phyloP scores from a whole-genome alignment of 805 yeast genomes.

The Wickerhamiella slavikovae region DNA sequence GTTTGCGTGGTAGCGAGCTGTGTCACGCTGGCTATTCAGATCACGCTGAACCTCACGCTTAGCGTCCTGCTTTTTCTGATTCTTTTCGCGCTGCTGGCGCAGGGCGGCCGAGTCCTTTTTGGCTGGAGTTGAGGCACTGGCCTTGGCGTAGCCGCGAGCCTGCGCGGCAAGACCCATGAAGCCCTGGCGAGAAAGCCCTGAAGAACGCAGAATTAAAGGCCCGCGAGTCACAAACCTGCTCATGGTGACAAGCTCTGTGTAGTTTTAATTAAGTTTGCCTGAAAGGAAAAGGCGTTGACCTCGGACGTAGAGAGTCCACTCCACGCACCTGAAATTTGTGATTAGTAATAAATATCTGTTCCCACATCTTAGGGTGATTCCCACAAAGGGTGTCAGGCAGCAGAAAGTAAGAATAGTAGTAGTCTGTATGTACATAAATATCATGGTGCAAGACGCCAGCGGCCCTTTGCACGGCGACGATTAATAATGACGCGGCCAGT shows the following conservation, averaged over 20 bases:
- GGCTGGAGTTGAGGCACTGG: too few species aligned
- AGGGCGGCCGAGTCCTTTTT: conserved; percentile 16
- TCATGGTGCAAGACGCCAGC: conserved; percentile 84
- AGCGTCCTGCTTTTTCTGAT: conserved; percentile 14
- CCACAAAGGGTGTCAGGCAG: background rate
- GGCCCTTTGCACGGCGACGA: conserved; percentile 68
- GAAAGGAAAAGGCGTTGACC: too few species aligned
- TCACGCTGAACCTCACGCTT: conserved; percentile 12
- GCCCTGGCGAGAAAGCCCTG: too few species aligned
- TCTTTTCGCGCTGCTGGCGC: conserved; percentile 17
- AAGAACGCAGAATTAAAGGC: too few species aligned
- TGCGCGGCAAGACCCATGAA: too few species aligned
- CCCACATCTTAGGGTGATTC: background rate
- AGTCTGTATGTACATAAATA: conserved; percentile 25
- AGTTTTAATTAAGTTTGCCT: too few species aligned
- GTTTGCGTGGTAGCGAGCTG: conserved; percentile 25
- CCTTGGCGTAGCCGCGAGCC: too few species aligned
- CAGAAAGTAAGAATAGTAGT: background rate
- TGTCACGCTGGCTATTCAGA: conserved; percentile 12
- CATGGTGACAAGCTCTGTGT: too few species aligned
- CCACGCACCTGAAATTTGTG: too few species aligned
- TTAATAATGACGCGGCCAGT: conserved; percentile 61
- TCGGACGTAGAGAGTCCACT: too few species aligned
- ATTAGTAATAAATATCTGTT: too few species aligned
- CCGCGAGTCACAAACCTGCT: too few species aligned